A percentile compares a stretch with the other conserved stretches of the same genome.
phyloP scores from a whole-genome alignment of 441 rosid species.

The Gossypium gossypioides region DNA sequence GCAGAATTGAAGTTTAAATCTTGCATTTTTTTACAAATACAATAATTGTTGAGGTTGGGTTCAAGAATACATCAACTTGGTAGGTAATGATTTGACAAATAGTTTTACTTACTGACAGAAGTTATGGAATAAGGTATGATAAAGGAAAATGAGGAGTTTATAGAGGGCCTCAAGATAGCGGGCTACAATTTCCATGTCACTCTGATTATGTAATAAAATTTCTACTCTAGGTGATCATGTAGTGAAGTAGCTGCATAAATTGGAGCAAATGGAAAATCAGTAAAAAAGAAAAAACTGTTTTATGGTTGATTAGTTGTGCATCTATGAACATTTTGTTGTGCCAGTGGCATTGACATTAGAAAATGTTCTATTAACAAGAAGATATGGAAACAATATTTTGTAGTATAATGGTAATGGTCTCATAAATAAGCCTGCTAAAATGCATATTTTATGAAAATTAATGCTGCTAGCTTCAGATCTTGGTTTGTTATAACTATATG shows the following conservation, averaged over 20 bases:
- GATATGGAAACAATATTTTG: neutral
- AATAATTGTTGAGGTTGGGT: neutral
- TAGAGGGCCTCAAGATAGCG: neutral
- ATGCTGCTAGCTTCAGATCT: neutral
- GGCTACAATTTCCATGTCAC: neutral
- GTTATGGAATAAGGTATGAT: neutral
- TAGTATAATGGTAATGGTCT: neutral
- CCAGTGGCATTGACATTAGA: neutral
- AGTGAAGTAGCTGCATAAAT: neutral
- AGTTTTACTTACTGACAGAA: neutral
- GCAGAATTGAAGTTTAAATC: neutral
- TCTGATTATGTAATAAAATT: neutral
- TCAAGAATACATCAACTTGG: neutral
- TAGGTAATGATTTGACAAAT: neutral
- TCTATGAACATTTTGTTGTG: neutral
- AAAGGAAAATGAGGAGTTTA: neutral
- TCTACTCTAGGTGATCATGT: neutral
- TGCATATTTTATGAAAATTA: neutral
- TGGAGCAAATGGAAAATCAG: neutral
- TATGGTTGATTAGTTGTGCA: neutral
- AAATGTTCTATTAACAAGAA: neutral
- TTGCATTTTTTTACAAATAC: neutral
- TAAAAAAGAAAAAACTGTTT: neutral
- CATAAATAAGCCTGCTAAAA: neutral
- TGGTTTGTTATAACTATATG: neutral